phyloP scores from a whole-genome alignment of 371 early-diverging fungal species.

The Mucor saturninus region DNA sequence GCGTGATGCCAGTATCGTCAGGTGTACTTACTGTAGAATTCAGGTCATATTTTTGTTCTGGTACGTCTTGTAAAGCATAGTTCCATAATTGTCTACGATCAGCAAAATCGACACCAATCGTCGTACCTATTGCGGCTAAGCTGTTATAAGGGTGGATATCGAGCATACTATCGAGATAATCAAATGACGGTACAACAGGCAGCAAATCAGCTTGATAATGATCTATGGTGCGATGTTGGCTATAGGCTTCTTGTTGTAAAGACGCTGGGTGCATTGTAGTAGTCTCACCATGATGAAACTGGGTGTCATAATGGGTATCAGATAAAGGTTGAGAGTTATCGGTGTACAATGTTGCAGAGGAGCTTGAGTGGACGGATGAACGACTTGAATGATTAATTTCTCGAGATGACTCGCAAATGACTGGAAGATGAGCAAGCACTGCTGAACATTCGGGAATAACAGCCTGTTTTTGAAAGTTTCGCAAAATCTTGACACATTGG shows the following conservation, averaged over 20 bases:
- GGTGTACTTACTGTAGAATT: slow-evolving; percentile 15
- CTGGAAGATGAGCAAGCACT: slow-evolving; percentile 17
- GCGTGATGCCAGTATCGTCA: slow-evolving; percentile 3
- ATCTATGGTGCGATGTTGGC: not conserved
- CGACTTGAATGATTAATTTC: not conserved
- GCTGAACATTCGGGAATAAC: slow-evolving; percentile 21
- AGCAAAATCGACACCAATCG: slow-evolving; percentile 15
- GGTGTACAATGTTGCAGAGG: not conserved
- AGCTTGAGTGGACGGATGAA: not conserved
- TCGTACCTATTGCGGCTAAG: slow-evolving; percentile 3
- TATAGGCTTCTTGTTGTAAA: not conserved
- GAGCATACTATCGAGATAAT: not conserved
- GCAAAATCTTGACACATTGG: slow-evolving; percentile 2
- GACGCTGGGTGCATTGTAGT: not conserved
- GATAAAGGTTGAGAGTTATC: not conserved
- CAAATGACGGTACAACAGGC: not conserved
- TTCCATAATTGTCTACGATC: slow-evolving; percentile 20
- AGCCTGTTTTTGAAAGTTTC: slow-evolving; percentile 9
- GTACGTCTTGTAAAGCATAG: slow-evolving; percentile 3
- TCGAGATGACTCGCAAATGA: not conserved
- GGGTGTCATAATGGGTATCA: not conserved
- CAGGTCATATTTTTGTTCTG: slow-evolving; percentile 4
- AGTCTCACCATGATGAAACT: not conserved
- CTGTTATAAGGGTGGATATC: not conserved
- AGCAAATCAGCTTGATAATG: not conserved